A percentile compares a stretch with the other conserved stretches of the same genome.
Evolutionary conservation across 768 basidiomycete species (phyloP).

Genomic region (Russula brevipes): DNA sequence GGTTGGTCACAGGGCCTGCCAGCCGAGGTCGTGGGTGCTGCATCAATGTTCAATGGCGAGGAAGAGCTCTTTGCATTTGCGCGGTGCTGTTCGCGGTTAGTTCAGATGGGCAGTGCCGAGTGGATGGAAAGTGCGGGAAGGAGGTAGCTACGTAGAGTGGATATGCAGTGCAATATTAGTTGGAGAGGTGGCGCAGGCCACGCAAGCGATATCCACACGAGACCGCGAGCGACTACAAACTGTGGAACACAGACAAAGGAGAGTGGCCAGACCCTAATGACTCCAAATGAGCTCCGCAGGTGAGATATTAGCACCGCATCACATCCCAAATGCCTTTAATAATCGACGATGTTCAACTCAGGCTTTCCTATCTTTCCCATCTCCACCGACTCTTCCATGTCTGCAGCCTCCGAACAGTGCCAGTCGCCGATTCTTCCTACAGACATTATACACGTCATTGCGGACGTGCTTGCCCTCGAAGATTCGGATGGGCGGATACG

Average conservation of each 20-base stretch:
- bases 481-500: background rate
- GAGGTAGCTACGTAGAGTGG: background rate
- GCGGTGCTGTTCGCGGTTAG: slow-evolving; percentile 80
- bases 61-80: slow-evolving; percentile 98
- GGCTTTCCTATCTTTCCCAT: background rate
- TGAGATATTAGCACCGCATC: background rate
- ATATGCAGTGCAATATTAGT: no score
- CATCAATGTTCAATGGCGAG: slow-evolving; percentile 92
- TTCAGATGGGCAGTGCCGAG: slow-evolving; percentile 87
- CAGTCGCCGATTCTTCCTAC: background rate
- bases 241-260: no score
- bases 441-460: slow-evolving; percentile 14
- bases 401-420: background rate
- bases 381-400: background rate
- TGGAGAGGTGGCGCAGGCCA: background rate
- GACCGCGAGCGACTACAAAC: background rate
- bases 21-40: slow-evolving; percentile 67
- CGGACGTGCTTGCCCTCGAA: background rate
- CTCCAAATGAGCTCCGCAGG: no score
- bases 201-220: slow-evolving; percentile 1
- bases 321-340: background rate
- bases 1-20: slow-evolving; percentile 59
- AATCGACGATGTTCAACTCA: background rate
- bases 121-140: slow-evolving; percentile 56
- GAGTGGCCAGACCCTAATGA: no score